Conservation (phyloP, 208 protist species). For the Crithidia brevicula region DNA sequence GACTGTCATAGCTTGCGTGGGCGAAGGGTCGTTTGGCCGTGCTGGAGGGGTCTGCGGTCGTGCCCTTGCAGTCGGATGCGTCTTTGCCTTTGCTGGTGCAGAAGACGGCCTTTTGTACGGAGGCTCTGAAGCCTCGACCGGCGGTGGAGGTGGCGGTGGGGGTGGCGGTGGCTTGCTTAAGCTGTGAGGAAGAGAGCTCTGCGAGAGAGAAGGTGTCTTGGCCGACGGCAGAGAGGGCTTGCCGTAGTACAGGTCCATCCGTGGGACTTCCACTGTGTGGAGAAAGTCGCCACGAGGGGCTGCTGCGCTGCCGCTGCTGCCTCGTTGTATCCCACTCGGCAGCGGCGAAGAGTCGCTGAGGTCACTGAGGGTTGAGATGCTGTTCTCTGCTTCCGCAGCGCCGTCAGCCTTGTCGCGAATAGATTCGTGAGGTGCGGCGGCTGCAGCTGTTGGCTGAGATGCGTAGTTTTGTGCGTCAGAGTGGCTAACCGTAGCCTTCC, state of each 20-base stretch:
- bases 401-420: neutral
- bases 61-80: too few relatives aligned
- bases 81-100: too few relatives aligned
- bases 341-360: neutral
- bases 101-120: too few relatives aligned
- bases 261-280: neutral
- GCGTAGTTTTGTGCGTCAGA: neutral
- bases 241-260: neutral
- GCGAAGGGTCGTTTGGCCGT: neutral
- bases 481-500: neutral
- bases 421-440: neutral
- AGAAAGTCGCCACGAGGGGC: neutral
- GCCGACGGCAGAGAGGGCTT: neutral
- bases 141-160: too few relatives aligned
- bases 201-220: neutral
- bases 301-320: neutral
- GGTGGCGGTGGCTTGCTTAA: neutral
- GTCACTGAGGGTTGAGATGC: neutral
- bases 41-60: neutral
- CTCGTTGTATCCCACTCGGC: neutral
- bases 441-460: neutral
- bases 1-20: neutral
- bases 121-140: too few relatives aligned
- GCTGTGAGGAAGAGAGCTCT: too few relatives aligned
- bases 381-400: neutral